Base-by-base conservation (phyloP, 164 flowering plant genomes). In the Saururus chinensis region DNA sequence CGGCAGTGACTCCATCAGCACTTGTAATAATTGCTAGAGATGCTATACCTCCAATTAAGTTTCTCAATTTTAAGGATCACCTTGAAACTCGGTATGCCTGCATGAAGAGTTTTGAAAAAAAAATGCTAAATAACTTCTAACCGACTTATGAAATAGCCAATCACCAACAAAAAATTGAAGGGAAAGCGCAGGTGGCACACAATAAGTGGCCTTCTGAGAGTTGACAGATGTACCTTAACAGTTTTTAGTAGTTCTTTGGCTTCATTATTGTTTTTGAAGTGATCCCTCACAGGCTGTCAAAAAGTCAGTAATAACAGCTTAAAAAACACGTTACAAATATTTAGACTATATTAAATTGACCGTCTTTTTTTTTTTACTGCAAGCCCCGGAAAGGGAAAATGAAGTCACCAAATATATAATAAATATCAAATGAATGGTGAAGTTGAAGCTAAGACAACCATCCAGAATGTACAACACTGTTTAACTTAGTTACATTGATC, bases 211-310 rank as follows among this genome's bases (percentile, higher is more conserved):
- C 26, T 12, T 20, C 13, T 19, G 13, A 40, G 23, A 19, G 4
- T 25, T 21, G 19, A 16, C 9, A 13, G 12, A 24, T 26, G 20
- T 55, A 67, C 70, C 70, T 62, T 67, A 19, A 67, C 70, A 37
- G 61, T 22, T 62, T 57, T 67, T 23, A 67, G 40, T 26, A 67
- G 57, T 41, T 67, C 65, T 56, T 48, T 61, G 53, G 70, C 70
- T 56, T 61, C 61, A 14, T 35, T 61, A 37, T 67, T 57, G 51
- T 51, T 57, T 61, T 67, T 62, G 60, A 67, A 67, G 65, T 67
- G 70, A 35, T 67, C 65, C 13, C 70, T 55, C 49, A 61, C 70
- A 25, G 70, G 70, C 70, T 67, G 70, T 40, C 49, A 56, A 20
- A 10, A 49, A 13, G 21, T 45, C 42, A 64, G 40, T 25, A 8